Evolutionary conservation across 2,329 filamentous ascomycete species (phyloP).

Genomic region (Xylariales sp.): DNA sequence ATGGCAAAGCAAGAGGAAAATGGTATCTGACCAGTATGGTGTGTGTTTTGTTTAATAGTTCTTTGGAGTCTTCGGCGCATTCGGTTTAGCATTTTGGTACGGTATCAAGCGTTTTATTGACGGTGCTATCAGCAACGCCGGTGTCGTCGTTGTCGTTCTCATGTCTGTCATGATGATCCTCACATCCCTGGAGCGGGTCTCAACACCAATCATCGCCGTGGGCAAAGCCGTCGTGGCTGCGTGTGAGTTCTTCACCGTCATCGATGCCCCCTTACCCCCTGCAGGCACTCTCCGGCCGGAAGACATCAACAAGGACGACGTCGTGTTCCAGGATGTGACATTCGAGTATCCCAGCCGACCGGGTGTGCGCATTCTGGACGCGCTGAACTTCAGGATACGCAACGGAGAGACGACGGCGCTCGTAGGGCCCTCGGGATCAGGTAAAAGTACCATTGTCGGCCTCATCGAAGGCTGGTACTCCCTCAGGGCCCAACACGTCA

Average conservation of each 20-base stretch:
- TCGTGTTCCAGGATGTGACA: conserved; percentile 55
- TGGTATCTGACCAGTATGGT: too few relatives aligned
- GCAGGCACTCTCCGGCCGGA: conserved; percentile 27
- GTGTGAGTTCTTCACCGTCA: conserved; percentile 48
- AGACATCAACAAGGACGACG: conserved; percentile 40
- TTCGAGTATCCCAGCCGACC: conserved; percentile 66
- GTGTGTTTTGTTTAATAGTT: too few relatives aligned
- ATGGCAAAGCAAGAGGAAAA: not conserved
- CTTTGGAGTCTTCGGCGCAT: conserved; percentile 24
- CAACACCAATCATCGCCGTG: conserved; percentile 49
- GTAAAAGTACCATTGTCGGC: conserved; percentile 67
- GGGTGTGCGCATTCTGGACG: conserved; percentile 54
- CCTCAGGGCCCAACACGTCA: conserved; percentile 38
- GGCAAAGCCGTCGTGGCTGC: conserved; percentile 50
- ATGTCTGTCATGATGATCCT: conserved; percentile 52
- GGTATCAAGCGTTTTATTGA: conserved; percentile 43
- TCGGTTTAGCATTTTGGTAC: conserved; percentile 58
- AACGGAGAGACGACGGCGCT: conserved; percentile 64
- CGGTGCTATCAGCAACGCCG: conserved; percentile 38
- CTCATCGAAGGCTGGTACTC: conserved; percentile 67
- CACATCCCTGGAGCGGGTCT: conserved; percentile 48
- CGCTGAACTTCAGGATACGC: conserved; percentile 49
- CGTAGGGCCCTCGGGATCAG: conserved; percentile 65
- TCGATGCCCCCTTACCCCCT: conserved; percentile 35
- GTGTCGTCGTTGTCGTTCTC: conserved; percentile 48